Evolutionary conservation across 345 rosid genomes (phyloP), one percentile per base, ranked within the genome.

Genomic region (Microcos paniculata): DNA sequence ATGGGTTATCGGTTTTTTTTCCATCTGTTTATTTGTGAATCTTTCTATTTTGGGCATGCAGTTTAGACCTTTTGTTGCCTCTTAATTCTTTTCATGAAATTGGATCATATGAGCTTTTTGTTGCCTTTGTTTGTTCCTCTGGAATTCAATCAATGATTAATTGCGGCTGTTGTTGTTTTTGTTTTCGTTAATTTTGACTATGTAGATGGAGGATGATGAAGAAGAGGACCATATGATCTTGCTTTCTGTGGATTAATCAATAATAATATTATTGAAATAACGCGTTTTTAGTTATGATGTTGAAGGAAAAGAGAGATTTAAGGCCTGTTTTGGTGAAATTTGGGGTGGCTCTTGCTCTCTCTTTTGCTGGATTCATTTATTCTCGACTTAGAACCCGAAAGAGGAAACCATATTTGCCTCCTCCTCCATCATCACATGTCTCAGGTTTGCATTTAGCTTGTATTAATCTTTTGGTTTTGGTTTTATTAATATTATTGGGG

Each of bases 311-410:
- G 80, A 78, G 77, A 73, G 89, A 85, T 64, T 45, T 95, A 49
- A 90, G 78, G 72, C 81, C 90, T n/a, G 18, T 88, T 61, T 72
- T 91, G 69, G 49, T 90, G 71, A 85, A 87, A 76, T 30, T 93
- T 70, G 98, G 98, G 70, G 86, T 88, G 42, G 99, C 88, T 46
- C 43, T 96, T 1, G 88, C 90, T 26, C 77, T 96, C 43, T 91
- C 97, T 62, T 76, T 90, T 40, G 96, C 94, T n/a, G 97, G 93
- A 30, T 80, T 93, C 75, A 71, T 93, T 73, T 86, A 70, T 83
- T 82, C 92, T 69, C 90, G 92, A 45, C 65, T 87, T 61, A 87
- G 81, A 75, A 66, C 52, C 26, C 80, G 78, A 63, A 83, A 83
- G 74, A 66, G 28, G 51, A 81, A 81, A 52, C 86, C 89, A 16